Evolutionary conservation across 2,329 filamentous ascomycete species (phyloP), one percentile per base, ranked within the genome.

Genomic region (Claviceps purpurea): DNA sequence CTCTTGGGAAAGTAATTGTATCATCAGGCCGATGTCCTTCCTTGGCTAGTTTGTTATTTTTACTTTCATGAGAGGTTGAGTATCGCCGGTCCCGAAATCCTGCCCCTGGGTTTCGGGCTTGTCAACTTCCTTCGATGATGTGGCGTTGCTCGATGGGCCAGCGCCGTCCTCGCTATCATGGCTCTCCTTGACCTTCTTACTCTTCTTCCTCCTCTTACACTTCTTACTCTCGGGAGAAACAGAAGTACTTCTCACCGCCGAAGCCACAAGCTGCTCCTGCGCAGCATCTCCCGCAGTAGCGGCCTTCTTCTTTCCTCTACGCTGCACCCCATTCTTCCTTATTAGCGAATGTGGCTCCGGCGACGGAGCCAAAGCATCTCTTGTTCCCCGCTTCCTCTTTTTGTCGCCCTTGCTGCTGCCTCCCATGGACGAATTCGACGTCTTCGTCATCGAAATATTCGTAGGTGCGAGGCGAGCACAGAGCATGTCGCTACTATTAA

Each of bases 401-500:
- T 10, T 26, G 6, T 39, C 37, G 2, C 22, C 8, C 37, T n/a
- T 50, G 26, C 14, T 43, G 11, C 14, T 18, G 43, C 14, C 45
- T 7, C 11, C 39, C 3, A 2, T 22, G 16, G 16, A 13, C 14
- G 20, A 10, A 8, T n/a, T 5, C 3, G 13, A 30, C 24, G 13
- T 18, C 45, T 51, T 34, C 20, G 38, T 40, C 50, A 48, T 45
- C 51, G 45, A 34, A 34, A 34, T 11, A 40, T 13, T 49, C 37
- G 24, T 45, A 22, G 16, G 4, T 50, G 13, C 11, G 30, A 18
- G 1, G 44, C 18, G 11, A 45, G 24, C 30, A 34, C 30, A 34
- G n/a, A 55, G 16, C n/a, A 52, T 52, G 8, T 47, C 48, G 22
- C 24, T 14, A 46, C 49, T 50, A 39, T 52, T 48, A 16, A n/a